Evolutionary conservation across 371 early-diverging fungal genomes (phyloP), one percentile per base, ranked within the genome.

Genomic region (Rhizopus stolonifer): DNA sequence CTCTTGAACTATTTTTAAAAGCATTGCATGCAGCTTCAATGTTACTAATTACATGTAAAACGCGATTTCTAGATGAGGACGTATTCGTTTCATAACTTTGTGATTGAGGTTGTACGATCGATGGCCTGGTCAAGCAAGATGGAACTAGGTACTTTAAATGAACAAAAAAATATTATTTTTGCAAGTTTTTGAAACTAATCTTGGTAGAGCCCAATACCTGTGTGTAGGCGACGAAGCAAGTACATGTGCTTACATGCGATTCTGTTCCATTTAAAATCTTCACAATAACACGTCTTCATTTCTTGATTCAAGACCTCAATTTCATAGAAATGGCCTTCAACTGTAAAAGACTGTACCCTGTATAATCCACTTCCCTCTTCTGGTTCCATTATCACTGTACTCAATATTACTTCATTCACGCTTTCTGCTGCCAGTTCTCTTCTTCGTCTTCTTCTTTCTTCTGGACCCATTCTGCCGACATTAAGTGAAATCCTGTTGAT

Each of bases 391-490:
- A 25, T 25, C 17, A 46, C 22, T 23, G 24, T 49, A 9, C 3
- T 19, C 49, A 22, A 25, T 34, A 50, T 31, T 1, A 11, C 51
- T 8, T 2, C 31, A 26, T n/a, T 19, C 3, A 40, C n/a, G 7
- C 17, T 17, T 15, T 50, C 40, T n/a, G 51, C 51, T 18, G 36
- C 36, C 11, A 38, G 21, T 22, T 49, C 15, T 15, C 33, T 22
- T 31, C 33, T 33, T 38, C 49, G 3, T 49, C 49, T 34, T 29
- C 31, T 29, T 24, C 49, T 49, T 38, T 49, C 49, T 49, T 49
- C 49, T 6, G 36, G 38, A 24, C 49, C 33, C 49, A 49, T 38
- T n/a, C 49, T 13, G 21, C 36, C 49, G 11, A 49, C 33, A 38
- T 49, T 49, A 19, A 38, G 4, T 10, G 15, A 38, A 21, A 38